Evolutionary conservation across 1,284 basidiomycete species (phyloP).

Genomic region (Rhodotorula sp.): DNA sequence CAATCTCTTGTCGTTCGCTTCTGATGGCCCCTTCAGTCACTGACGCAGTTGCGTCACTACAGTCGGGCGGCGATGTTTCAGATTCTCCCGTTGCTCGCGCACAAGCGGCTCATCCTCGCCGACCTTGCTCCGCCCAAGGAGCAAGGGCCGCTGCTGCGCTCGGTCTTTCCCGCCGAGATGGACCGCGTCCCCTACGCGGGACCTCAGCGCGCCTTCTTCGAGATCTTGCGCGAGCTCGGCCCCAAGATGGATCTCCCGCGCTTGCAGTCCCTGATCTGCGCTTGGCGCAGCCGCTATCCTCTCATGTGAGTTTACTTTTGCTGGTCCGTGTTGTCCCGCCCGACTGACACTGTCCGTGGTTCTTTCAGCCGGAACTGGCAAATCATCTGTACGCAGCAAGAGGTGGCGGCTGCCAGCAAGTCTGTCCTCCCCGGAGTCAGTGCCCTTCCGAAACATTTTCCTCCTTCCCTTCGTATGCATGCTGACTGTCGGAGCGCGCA

Average conservation of each 20-base stretch:
- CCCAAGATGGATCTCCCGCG: neutral
- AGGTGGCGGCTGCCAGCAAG: neutral
- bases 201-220: neutral
- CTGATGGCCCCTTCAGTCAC: too few species aligned
- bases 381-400: slow-evolving; percentile 19
- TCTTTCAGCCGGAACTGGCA: slow-evolving; percentile 22
- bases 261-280: slow-evolving; percentile 13
- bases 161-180: neutral
- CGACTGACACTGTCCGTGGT: too few species aligned
- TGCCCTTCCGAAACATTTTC: too few species aligned
- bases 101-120: neutral
- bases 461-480: too few species aligned
- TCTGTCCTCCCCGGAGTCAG: slow-evolving; percentile 15
- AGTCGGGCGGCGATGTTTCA: neutral
- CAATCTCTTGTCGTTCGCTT: too few species aligned
- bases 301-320: slow-evolving; percentile 6
- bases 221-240: neutral
- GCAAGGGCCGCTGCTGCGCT: neutral
- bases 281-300: slow-evolving; percentile 12
- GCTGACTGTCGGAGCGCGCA: neutral
- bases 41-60: neutral
- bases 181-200: neutral
- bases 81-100: neutral
- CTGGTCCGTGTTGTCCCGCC: too few species aligned
- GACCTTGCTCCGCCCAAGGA: neutral